Evolutionary conservation across 1,284 basidiomycete species (phyloP).

Genomic region (Trametes versicolor): DNA sequence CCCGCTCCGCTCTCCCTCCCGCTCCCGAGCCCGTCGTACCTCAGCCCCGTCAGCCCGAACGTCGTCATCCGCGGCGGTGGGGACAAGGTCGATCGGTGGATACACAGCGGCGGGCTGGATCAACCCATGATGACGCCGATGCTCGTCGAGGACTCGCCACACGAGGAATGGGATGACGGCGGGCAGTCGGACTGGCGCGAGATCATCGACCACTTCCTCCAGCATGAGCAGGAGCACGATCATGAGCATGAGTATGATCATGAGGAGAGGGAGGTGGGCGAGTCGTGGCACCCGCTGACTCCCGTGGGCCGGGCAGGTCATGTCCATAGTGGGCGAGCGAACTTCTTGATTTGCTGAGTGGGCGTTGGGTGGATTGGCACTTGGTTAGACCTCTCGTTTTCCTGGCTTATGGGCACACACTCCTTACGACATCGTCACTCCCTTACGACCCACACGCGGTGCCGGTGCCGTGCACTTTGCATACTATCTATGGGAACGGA

Average conservation of each 20-base stretch:
- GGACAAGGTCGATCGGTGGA: slow-evolving; percentile 33
- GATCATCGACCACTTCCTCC: slow-evolving; percentile 32
- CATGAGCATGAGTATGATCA: slow-evolving; percentile 2
- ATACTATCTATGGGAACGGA: background rate
- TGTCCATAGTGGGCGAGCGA: background rate
- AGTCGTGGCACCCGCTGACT: slow-evolving; percentile 21
- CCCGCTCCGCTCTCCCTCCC: slow-evolving; percentile 22
- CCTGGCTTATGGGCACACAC: background rate
- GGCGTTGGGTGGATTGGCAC: background rate
- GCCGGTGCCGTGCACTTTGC: background rate
- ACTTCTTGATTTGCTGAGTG: background rate
- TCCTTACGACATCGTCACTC: background rate
- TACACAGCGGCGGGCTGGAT: slow-evolving; percentile 28
- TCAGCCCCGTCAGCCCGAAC: slow-evolving; percentile 28
- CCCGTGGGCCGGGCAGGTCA: slow-evolving; percentile 3
- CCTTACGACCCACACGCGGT: background rate
- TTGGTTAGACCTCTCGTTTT: background rate
- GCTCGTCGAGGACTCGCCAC: slow-evolving; percentile 25
- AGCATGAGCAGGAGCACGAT: slow-evolving; percentile 18
- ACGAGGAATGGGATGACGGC: slow-evolving; percentile 28
- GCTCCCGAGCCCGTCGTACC: slow-evolving; percentile 20
- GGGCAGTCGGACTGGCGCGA: slow-evolving; percentile 35
- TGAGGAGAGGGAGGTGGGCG: slow-evolving; percentile 23
- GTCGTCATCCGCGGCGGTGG: slow-evolving; percentile 26
- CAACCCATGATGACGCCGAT: slow-evolving; percentile 30